These are phyloP conservation scores for Sporothrix dimorphospora DNA, from an alignment of 2,329 filamentous ascomycete species.

Conservation along the genomic window DNA sequence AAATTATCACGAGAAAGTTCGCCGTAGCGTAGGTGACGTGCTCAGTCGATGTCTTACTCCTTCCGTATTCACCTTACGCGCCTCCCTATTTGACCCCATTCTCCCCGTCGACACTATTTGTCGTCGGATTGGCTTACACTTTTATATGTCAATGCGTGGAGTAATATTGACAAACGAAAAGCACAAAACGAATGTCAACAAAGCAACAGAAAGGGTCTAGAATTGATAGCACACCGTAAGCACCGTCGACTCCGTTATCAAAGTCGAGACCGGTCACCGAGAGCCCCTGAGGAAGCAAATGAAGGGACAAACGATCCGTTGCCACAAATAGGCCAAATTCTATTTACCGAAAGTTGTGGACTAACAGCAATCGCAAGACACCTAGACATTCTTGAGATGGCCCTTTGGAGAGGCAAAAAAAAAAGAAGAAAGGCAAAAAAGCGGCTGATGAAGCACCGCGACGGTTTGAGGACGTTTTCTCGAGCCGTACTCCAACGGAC, in stretches of 20 bases:
- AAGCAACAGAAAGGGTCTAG: not conserved
- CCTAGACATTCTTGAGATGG: not conserved
- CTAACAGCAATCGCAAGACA: not conserved
- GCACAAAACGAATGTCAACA: slow-evolving; percentile 10
- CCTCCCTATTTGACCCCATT: not conserved
- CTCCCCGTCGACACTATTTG: not conserved
- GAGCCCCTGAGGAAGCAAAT: not conserved
- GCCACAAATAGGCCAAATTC: not conserved
- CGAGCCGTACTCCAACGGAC: not conserved
- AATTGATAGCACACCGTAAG: not conserved
- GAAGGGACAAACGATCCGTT: not conserved
- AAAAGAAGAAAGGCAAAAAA: not conserved
- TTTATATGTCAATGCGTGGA: not conserved
- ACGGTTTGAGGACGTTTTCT: not conserved
- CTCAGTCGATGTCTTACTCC: slow-evolving; percentile 1
- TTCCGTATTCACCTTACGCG: slow-evolving; percentile 14
- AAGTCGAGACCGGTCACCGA: not conserved
- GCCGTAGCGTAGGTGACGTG: not conserved
- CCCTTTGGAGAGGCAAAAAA: not conserved
- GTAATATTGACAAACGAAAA: not conserved
- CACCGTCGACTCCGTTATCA: not conserved
- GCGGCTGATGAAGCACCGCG: not conserved
- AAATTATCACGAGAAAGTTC: not conserved
- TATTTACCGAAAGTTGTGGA: not conserved
- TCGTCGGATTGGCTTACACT: not conserved